Percentiles rank a stretch among this genome's conserved stretches.
phyloP scores from a whole-genome alignment of 345 rosid species.

The Orychophragmus violaceus region DNA sequence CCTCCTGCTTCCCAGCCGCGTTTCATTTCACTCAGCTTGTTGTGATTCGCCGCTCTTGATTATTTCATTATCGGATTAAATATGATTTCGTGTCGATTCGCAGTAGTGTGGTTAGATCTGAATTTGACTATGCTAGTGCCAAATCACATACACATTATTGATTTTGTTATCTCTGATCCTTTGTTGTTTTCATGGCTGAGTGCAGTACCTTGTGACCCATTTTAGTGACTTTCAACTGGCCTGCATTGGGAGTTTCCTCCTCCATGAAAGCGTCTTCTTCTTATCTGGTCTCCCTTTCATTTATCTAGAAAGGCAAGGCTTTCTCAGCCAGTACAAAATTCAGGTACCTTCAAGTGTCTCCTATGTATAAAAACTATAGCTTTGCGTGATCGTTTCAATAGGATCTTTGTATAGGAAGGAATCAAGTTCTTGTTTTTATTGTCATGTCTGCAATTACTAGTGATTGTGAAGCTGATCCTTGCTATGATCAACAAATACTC shows the following conservation, averaged over 20 bases:
- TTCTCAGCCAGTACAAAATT: constrained; percentile 83
- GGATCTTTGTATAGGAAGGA: background rate
- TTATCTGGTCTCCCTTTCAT: constrained; percentile 94
- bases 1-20: background rate
- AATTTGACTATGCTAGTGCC: background rate
- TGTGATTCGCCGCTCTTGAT: background rate
- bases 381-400: background rate
- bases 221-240: constrained; percentile 92
- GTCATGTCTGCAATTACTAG: background rate
- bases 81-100: background rate
- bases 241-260: constrained; percentile 87
- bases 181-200: constrained; percentile 10
- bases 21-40: background rate
- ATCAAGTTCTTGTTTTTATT: background rate
- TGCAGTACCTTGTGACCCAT: constrained; percentile 78
- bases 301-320: constrained; percentile 78
- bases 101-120: constrained; percentile 15
- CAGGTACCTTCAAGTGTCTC: constrained; percentile 47
- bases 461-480: background rate
- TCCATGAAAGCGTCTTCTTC: constrained; percentile 94
- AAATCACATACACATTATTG: background rate
- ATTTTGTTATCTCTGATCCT: too few relatives aligned
- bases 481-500: background rate
- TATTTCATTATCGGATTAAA: background rate
- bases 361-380: background rate